Conservation (phyloP, 225 moss, liverwort and hornwort genomes). For the Antitrichia curtipendula region DNA sequence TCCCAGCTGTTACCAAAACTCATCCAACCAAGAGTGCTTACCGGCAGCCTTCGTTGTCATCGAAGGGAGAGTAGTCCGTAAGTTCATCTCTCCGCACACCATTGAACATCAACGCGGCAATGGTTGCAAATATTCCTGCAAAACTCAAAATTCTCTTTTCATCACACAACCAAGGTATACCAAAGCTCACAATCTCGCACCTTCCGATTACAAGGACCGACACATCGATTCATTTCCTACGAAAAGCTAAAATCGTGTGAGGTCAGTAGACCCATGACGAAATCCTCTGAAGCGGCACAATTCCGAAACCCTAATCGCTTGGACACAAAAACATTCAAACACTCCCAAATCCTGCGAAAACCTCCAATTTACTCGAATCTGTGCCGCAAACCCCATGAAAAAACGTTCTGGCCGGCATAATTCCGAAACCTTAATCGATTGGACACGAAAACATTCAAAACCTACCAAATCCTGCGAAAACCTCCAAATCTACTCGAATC, state of each 20-base stretch:
- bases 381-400: not conserved
- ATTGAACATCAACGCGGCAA: constrained; percentile 87
- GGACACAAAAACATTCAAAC: not conserved
- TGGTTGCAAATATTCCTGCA: constrained; percentile 71
- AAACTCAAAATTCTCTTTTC: not conserved
- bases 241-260: not conserved
- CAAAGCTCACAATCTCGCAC: not conserved
- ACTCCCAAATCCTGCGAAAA: not conserved
- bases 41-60: constrained; percentile 77
- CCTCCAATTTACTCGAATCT: not conserved
- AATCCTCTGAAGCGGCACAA: not conserved
- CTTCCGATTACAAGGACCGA: not conserved
- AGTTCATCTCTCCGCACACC: constrained; percentile 77
- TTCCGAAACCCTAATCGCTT: not conserved
- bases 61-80: constrained; percentile 64
- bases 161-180: not conserved
- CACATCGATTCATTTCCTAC: not conserved
- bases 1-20: not conserved
- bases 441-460: not conserved
- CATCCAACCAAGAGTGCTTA: not conserved
- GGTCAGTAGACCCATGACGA: not conserved
- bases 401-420: not conserved
- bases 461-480: not conserved
- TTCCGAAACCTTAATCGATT: not conserved
- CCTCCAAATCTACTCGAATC: not conserved